Evolutionary conservation across 768 basidiomycete species (phyloP), one percentile per base, ranked within the genome.

Genomic region (Pleurotus sapidus): DNA sequence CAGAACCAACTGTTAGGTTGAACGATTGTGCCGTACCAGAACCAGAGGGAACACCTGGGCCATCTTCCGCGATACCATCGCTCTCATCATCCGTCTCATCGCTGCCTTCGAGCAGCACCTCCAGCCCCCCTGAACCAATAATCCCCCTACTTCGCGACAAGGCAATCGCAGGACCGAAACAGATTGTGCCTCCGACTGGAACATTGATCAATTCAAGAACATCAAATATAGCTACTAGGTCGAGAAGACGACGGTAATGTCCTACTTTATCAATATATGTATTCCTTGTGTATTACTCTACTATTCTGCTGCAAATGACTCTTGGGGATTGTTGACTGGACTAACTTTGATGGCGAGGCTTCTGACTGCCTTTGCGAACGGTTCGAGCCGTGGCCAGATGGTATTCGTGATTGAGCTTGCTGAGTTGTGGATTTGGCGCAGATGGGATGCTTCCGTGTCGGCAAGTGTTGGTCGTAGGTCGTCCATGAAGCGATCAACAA

Each of bases 181-280:
- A 57, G 53, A 59, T 17, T 17, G 34, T 64, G 40, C 63, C 67
- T 23, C 63, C 61, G 3, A 56, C 63, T 18, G 75, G 68, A 46
- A 73, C 79, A 6, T 64, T 81, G 50, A 67, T 72, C 20, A 77
- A 80, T 59, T 72, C 81, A 15, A 66, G 73, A 54, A 74, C 70
- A 55, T 68, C 75, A 38, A 80, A 78, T 64, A 68, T 77, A 18
- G 72, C 73, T 55, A 72, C 71, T 46, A 72, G 68, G 23, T 65
- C 69, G 17, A 68, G 72, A 39, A 64, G 72, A 54, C 64, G 63
- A 55, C 69, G 71, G 58, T 71, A 63, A 62, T 61, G 39, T 37
- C 24, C 12, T 27, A 30, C 58, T 39, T 56, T 58, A 42, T 54
- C 60, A 27, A 53, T 57, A 48, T 53, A 24, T 24, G 34, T 59